Evolutionary conservation across 306 rosid species (phyloP).

Genomic region (Quercus cerris): DNA sequence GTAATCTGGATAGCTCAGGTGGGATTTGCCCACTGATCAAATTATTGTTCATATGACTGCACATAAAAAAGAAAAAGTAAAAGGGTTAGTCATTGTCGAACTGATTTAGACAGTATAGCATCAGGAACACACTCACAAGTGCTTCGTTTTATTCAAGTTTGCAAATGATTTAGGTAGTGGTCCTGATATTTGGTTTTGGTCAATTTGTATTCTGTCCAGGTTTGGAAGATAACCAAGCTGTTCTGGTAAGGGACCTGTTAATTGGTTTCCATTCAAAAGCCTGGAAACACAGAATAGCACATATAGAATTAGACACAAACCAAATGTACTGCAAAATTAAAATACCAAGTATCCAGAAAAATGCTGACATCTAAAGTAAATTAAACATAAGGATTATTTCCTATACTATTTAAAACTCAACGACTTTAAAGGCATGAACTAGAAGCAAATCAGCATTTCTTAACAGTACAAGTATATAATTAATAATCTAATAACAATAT

Average conservation of each 20-base stretch:
- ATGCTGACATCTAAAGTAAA: constrained; percentile 2
- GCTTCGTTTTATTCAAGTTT: constrained; percentile 49
- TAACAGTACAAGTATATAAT: neutral
- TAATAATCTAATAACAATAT: constrained; percentile 1
- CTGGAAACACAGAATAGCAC: constrained; percentile 33
- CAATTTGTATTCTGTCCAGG: constrained; percentile 68
- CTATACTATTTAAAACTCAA: neutral
- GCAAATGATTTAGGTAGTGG: constrained; percentile 72
- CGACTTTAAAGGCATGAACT: neutral
- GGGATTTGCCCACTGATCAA: constrained; percentile 87
- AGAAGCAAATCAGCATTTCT: neutral
- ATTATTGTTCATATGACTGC: constrained; percentile 98
- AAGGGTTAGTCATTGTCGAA: neutral
- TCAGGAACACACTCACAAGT: constrained; percentile 71
- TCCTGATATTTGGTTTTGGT: constrained; percentile 71
- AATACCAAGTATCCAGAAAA: neutral
- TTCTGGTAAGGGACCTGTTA: constrained; percentile 74
- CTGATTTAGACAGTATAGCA: constrained; percentile 10
- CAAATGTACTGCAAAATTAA: neutral
- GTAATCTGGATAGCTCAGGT: constrained; percentile 54
- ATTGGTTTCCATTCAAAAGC: constrained; percentile 75
- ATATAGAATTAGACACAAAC: constrained; percentile 11
- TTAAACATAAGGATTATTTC: neutral
- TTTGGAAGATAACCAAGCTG: constrained; percentile 75
- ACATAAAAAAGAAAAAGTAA: constrained; percentile 23